Evolutionary conservation across 202 grass and related monocot species (phyloP).

Genomic region (Musa balbisiana): DNA sequence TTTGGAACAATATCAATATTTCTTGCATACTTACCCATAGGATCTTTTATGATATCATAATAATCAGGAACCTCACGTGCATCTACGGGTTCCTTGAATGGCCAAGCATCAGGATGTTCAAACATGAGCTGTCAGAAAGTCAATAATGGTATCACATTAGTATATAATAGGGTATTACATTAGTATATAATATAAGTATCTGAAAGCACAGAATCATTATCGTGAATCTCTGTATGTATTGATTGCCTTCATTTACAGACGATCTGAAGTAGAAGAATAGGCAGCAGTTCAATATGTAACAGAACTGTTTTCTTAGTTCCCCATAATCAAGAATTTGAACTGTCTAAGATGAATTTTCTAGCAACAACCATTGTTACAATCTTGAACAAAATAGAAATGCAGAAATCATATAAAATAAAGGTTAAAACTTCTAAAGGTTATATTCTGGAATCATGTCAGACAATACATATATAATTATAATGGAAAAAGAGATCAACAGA

Average conservation of each 20-base stretch:
- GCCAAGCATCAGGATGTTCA: constrained; percentile 97
- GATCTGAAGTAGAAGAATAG: no score
- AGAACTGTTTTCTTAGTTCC: no score
- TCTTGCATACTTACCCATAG: constrained; percentile 54
- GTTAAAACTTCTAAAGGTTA: not conserved
- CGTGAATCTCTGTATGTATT: no score
- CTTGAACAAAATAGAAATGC: not conserved
- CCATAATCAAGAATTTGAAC: not conserved
- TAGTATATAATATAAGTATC: no score
- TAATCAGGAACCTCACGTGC: constrained; percentile 93
- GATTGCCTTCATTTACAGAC: no score
- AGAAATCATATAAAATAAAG: not conserved
- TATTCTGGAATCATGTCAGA: no score
- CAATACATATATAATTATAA: no score
- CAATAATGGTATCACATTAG: not conserved
- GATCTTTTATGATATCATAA: constrained; percentile 98
- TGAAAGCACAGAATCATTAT: no score
- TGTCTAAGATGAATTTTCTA: not conserved
- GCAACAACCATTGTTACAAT: not conserved
- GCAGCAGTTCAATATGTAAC: no score
- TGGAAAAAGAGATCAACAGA: no score
- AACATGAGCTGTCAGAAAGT: constrained; percentile 48
- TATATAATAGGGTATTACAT: not conserved
- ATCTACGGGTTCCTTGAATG: constrained; percentile 95
- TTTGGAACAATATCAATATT: constrained; percentile 5